A percentile compares a stretch with the other conserved stretches of the same genome.
Evolutionary conservation across 768 basidiomycete genomes (phyloP).

Genomic region (Serendipita sp.): DNA sequence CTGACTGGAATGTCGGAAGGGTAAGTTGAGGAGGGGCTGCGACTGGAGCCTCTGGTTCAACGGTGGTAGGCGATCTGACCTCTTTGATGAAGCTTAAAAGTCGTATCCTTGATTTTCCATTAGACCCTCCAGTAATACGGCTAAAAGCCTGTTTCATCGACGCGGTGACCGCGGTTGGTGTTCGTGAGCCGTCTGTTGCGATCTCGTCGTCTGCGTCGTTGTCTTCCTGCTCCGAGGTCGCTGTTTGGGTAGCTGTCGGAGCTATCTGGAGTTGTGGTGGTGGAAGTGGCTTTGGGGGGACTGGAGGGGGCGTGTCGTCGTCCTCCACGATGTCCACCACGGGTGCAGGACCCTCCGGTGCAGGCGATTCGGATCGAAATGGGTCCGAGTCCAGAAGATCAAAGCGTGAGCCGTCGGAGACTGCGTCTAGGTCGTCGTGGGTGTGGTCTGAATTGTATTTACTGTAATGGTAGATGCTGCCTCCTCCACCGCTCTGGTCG

Average conservation of each 20-base stretch:
- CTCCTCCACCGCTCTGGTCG: background rate
- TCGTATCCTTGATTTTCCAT: background rate
- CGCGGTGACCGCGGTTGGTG: background rate
- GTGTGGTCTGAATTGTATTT: too few species aligned
- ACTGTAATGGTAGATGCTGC: too few species aligned
- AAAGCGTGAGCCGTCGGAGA: constrained; percentile 2
- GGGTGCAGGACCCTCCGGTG: background rate
- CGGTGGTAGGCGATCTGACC: background rate
- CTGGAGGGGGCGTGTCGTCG: background rate
- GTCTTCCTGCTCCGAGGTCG: background rate
- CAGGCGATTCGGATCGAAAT: constrained; percentile 3
- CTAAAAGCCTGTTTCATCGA: background rate
- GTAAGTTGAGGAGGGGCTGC: background rate
- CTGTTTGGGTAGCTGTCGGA: background rate
- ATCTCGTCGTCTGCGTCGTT: background rate
- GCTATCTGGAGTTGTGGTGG: background rate
- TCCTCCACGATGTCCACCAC: background rate
- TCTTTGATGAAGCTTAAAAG: constrained; percentile 3
- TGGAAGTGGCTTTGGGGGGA: background rate
- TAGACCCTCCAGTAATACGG: background rate
- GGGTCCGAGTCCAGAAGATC: background rate
- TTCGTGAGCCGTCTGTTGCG: background rate
- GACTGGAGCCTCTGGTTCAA: background rate
- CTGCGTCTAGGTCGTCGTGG: background rate
- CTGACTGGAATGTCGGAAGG: background rate